These are phyloP conservation scores for Xylariaceae sp. DNA, from an alignment of 2,329 filamentous ascomycete genomes.

Conservation along the genomic window DNA sequence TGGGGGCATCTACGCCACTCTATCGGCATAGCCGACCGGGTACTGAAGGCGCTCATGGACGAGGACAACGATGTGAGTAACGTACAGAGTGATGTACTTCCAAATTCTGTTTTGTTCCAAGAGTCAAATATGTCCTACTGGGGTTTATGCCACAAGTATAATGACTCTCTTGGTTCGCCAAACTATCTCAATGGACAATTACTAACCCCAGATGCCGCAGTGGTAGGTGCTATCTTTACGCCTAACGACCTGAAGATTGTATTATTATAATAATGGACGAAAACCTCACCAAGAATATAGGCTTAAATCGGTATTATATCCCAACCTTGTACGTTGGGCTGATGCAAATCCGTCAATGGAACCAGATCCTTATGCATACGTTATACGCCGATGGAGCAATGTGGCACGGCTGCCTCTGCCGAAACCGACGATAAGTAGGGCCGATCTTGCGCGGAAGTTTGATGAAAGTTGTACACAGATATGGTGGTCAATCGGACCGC, in stretches of 20 bases:
- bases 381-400: too few species aligned
- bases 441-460: too few species aligned
- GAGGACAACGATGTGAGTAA: neutral
- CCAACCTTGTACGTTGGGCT: neutral
- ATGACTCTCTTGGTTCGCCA: too few species aligned
- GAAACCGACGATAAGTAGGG: too few species aligned
- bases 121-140: neutral
- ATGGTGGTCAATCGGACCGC: too few species aligned
- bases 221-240: neutral
- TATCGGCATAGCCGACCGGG: neutral
- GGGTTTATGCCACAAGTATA: too few species aligned
- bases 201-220: neutral
- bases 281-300: neutral
- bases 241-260: neutral
- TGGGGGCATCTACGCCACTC: neutral
- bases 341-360: neutral
- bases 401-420: too few species aligned
- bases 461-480: too few species aligned
- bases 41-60: neutral
- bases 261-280: too few species aligned
- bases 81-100: neutral
- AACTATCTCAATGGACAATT: neutral
- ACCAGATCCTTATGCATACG: neutral
- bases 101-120: neutral
- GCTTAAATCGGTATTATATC: neutral